Evolutionary conservation across 2,329 filamentous ascomycete genomes (phyloP), one percentile per base, ranked within the genome.

Genomic region (Harringtonia aguacate): DNA sequence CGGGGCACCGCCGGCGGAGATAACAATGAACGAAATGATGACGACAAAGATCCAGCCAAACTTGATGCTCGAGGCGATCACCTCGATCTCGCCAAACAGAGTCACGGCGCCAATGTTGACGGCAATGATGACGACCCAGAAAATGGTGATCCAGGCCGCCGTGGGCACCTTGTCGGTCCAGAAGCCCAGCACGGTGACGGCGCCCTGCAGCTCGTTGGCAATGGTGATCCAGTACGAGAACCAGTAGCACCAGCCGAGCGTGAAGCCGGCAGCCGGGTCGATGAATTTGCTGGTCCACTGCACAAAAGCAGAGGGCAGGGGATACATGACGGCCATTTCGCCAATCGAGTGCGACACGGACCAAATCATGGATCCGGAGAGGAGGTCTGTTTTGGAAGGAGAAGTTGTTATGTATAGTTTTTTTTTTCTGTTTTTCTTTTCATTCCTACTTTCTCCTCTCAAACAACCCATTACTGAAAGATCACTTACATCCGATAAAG

Each of bases 201-300:
- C 46, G 18, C 40, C 44, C 34, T 41, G 35, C 22, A 44, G 30
- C 40, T 45, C 46, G 33, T 40, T 41, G 20, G 44, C 40, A 17
- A 48, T 43, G 4, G 63, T 64, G 44, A 72, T 69, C 27, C 65
- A 65, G 34, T 68, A 65, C 42, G 67, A 62, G 48, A 67, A 69
- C 65, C 65, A 72, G 50, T 71, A 72, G 33, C 69, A 69, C 67
- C 67, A 72, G 8, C 68, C 65, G 9, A 73, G 53, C 2, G 68
- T 65, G 44, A 70, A 73, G 27, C 64, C 68, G 10, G 67, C 56
- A 4, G 65, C 64, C 34, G 65, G 63, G 43, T 69, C 65, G 39
- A 69, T 65, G 44, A 62, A 70, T 8, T 35, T 34, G 30, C 3
- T 24, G 20, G 30, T 24, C 30, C 39, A 34, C 22, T 41, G 39